Base-by-base conservation (phyloP, 257 asterid species). In the Ballota nigra region DNA sequence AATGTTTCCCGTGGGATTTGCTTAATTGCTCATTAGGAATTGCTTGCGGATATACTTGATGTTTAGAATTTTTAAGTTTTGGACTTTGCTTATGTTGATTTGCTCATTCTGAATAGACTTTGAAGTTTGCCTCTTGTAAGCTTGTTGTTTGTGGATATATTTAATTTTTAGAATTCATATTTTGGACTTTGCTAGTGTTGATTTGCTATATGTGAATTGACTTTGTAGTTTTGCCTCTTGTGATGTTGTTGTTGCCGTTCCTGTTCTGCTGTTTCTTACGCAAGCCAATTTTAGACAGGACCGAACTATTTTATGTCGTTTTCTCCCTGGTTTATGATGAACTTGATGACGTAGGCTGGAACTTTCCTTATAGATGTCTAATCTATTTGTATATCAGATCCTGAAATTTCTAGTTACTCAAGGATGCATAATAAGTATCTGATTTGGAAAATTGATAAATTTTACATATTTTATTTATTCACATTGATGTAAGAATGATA, bases 51-150 rank as follows among this genome's bases (percentile, higher is more conserved):
- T 56, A 31, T 41, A 31, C 47, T 57, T 8, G 28, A 16, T 0
- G 59, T 51, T 63, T 8, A 19, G 60, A 12, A 19, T 49, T 18
- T 67, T 18, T 67, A 11, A 33, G 20, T 26, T 29, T 26, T 67
- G 40, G 24, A 15, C 59, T 36, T 45, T 64, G 63, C 53, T 58
- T 18, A 31, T 47, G 64, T 64, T 72, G 69, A 71, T 80, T 49
- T 53, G 36, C 63, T 59, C 9, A 26, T 49, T 60, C 65, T 63
- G 68, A 66, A 38, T 47, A 34, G 36, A 5, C 45, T 72, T 18
- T 60, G 69, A 53, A 24, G 61, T 58, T 69, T 63, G 66, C 15
- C 67, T 56, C 13, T 28, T 60, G 8, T 66, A 69, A 16, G 41
- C 53, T 34, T 16, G 8, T 22, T 47, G 20, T 67, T 45, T 59